Percentiles rank a stretch among this genome's conserved stretches.
Conservation (phyloP, 2,329 filamentous ascomycete species). For the Epichloe festucae region DNA sequence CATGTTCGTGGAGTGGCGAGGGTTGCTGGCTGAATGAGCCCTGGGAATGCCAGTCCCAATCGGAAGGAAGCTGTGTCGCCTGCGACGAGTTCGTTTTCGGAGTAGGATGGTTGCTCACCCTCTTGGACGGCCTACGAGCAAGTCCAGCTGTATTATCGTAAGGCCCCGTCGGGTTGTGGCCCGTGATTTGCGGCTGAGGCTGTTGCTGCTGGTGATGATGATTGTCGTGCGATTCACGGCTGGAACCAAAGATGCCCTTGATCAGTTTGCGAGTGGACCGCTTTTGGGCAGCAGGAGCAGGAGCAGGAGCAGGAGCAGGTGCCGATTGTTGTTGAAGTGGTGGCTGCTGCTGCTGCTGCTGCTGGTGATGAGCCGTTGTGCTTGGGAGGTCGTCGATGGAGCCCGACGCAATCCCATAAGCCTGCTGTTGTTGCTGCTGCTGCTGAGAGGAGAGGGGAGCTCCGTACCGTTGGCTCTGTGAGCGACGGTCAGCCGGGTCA, state of each 20-base stretch:
- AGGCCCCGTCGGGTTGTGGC: slow-evolving; percentile 17
- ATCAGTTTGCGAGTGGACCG: slow-evolving; percentile 40
- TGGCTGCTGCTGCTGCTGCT: slow-evolving; percentile 13
- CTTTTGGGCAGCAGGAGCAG: slow-evolving; percentile 25
- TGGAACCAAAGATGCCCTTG: slow-evolving; percentile 38
- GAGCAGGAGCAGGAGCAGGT: slow-evolving; percentile 13
- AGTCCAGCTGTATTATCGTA: slow-evolving; percentile 38
- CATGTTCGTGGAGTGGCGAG: slow-evolving; percentile 31
- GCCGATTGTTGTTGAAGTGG: slow-evolving; percentile 24
- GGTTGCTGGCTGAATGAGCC: slow-evolving; percentile 10
- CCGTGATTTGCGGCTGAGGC: not conserved
- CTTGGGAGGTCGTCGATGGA: slow-evolving; percentile 14
- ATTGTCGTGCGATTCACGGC: slow-evolving; percentile 8
- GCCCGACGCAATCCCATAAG: slow-evolving; percentile 7
- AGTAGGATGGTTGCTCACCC: slow-evolving; percentile 35
- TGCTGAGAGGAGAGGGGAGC: slow-evolving; percentile 10
- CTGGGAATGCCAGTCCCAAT: slow-evolving; percentile 12
- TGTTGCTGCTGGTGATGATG: slow-evolving; percentile 11
- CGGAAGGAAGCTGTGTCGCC: slow-evolving; percentile 5
- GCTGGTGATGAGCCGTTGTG: slow-evolving; percentile 12
- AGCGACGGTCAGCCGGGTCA: slow-evolving; percentile 28
- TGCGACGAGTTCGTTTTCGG: slow-evolving; percentile 28
- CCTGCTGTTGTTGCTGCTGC: no score
- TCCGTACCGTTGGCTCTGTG: slow-evolving; percentile 38
- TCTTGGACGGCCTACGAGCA: slow-evolving; percentile 43